phyloP scores from a whole-genome alignment of 441 rosid species.

The Corymbia citriodora region DNA sequence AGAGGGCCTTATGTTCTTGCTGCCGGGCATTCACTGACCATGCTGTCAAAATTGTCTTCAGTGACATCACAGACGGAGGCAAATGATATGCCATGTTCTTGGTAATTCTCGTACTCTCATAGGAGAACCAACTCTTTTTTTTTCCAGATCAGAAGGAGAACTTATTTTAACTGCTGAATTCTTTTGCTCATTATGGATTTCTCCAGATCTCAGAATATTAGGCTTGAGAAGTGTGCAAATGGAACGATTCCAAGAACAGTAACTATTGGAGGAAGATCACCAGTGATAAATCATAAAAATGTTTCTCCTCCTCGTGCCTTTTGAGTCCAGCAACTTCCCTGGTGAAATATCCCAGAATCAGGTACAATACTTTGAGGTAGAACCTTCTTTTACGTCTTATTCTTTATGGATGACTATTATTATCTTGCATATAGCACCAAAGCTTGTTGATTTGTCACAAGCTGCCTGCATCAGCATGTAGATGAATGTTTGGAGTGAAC shows the following conservation, averaged over 20 bases:
- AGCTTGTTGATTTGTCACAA: not conserved
- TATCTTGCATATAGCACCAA: not conserved
- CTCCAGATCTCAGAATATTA: not conserved
- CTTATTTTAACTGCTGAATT: not conserved
- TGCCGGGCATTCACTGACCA: not conserved
- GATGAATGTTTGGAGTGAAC: not conserved
- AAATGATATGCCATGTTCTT: fast-evolving
- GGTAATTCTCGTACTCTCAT: not conserved
- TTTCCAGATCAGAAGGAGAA: not conserved
- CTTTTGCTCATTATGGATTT: not conserved
- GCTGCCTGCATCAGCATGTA: not conserved
- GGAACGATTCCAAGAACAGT: not conserved
- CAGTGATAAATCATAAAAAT: not conserved
- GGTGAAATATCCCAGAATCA: not conserved
- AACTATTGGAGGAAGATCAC: not conserved
- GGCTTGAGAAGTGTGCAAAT: not conserved
- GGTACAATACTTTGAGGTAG: not conserved
- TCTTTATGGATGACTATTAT: not conserved
- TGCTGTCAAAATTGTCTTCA: not conserved
- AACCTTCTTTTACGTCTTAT: not conserved
- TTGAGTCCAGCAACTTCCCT: not conserved
- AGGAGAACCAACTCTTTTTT: fast-evolving
- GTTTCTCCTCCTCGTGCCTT: not conserved
- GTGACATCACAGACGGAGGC: not conserved
- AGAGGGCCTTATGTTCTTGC: not conserved